Evolutionary conservation across 2,329 filamentous ascomycete species (phyloP), one percentile per base, ranked within the genome.

Genomic region (Boeremia lycopersici): DNA sequence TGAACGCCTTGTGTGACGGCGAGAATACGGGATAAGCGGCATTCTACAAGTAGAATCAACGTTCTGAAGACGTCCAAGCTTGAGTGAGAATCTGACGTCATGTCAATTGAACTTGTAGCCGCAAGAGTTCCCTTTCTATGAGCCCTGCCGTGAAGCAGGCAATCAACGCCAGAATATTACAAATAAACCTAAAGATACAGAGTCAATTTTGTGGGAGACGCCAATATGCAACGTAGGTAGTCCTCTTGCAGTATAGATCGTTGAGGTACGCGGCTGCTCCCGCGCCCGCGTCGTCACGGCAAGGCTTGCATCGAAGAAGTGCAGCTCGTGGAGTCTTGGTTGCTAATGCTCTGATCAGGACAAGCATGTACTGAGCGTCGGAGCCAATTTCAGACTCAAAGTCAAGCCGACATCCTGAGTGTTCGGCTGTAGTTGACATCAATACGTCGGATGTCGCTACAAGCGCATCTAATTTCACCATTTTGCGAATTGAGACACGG

Each of bases 211-310:
- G 19, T 23, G 19, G 19, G 19, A 23, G 19, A 23, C 19, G n/a
- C 19, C 5, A 23, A 23, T 5, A 23, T 12, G 23, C 11, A 26
- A 38, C 33, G 26, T 31, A 29, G 23, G 29, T 38, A 29, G 19
- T 30, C 48, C 46, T 36, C 19, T 56, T 55, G 35, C 28, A 57
- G 56, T 52, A 58, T 48, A 31, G 47, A 53, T 54, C n/a, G 49
- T 60, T 60, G 41, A 43, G 52, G 39, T n/a, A 25, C 3, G 44
- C 44, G 50, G 50, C 43, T 43, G 44, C 50, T 53, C 50, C 50
- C 50, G 50, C 39, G 12, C 31, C 35, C 9, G 41, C 42, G 40
- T 13, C 25, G 6, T 4, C 28, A 23, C 36, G n/a, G 13, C 10
- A 38, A 41, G 36, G 42, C 36, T 35, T 47, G 41, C 23, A 47